Base-by-base conservation (phyloP, 345 rosid species). In the Brassica carinata region DNA sequence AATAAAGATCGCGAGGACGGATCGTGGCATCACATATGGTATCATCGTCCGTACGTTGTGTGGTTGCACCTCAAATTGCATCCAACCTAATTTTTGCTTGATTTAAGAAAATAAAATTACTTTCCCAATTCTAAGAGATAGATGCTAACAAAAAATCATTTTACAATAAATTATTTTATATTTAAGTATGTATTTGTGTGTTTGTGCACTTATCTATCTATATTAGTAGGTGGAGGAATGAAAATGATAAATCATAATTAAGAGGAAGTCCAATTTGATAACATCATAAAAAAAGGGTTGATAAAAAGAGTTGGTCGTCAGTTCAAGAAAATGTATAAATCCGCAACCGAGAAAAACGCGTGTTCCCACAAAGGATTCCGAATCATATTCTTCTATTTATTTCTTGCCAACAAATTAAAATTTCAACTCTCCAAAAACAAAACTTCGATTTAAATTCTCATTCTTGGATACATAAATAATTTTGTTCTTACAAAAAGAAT, bases 281-380 rank as follows among this genome's bases (percentile, higher is more conserved):
- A 34, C 38, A 34, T 34, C 38, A 34, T 34, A n/a, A 3, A 48
- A 1, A 55, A 53, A n/a, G 19, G 73, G 68, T 34, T 67, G 73
- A 38, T 40, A 58, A 76, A 34, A 26, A 68, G 73, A 29, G 58
- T 36, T 57, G 72, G 33, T 51, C 68, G 68, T 72, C 77, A 40
- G 59, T 72, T 38, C 3, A 64, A 27, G 38, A 34, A 64, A 63
- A 31, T 45, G 70, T 38, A 70, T 30, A 43, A 55, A 64, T 15
- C 66, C 65, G 45, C 43, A 53, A 64, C 23, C 2, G 31, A 53
- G 72, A 64, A 72, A 79, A 72, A 79, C 68, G 82, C 53, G 73
- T 79, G 78, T 79, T 73, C 69, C 82, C 69, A 79, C 78, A 67
- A 40, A 73, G 55, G 68, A 72, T 72, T 72, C 73, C 68, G 63